Evolutionary conservation across 2,329 filamentous ascomycete species (phyloP), one percentile per base, ranked within the genome.

Genomic region (Ceratocystis cacaofunesta): DNA sequence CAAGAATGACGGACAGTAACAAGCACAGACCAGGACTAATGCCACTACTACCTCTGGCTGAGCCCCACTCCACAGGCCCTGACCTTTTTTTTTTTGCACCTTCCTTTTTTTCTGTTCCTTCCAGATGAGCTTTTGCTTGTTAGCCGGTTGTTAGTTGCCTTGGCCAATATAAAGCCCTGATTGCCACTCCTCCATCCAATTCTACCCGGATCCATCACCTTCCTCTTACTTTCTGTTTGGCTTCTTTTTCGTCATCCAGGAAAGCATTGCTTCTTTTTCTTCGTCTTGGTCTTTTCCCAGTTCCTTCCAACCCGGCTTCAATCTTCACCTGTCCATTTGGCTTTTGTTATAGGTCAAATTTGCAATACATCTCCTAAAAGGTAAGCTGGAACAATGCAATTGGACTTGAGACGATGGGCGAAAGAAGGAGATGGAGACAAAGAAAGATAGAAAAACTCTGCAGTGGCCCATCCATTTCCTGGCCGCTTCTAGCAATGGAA

Each of bases 41-140:
- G 52, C 52, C 52, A 43, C 48, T 52, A 32, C 52, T 32, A 48
- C 52, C 52, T 57, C 52, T n/a, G 15, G 22, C 12, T 50, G 48
- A 55, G 63, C 66, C 66, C 66, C 66, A 67, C 66, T 52, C 63
- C 63, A 67, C 66, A 67, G 66, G 63, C 61, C 63, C 66, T 67
- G 63, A 67, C 28, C 28, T 43, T 62, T 63, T 60, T 67, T 67
- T 67, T 67, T 43, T 25, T 52, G 52, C 28, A 50, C 44, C 30
- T 50, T 50, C 60, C n/a, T 32, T 62, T 62, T 62, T 62, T 44
- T 57, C 8, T 17, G 22, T 48, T 58, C 43, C 36, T 50, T 50
- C 50, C 63, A 25, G 48, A 44, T 8, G 25, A 10, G 36, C 36
- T 41, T 41, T 41, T 41, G 32, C 32, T 22, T 32, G 25, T 57